Evolutionary conservation across 2,329 filamentous ascomycete genomes (phyloP).

Genomic region (Epichloe gansuensis): DNA sequence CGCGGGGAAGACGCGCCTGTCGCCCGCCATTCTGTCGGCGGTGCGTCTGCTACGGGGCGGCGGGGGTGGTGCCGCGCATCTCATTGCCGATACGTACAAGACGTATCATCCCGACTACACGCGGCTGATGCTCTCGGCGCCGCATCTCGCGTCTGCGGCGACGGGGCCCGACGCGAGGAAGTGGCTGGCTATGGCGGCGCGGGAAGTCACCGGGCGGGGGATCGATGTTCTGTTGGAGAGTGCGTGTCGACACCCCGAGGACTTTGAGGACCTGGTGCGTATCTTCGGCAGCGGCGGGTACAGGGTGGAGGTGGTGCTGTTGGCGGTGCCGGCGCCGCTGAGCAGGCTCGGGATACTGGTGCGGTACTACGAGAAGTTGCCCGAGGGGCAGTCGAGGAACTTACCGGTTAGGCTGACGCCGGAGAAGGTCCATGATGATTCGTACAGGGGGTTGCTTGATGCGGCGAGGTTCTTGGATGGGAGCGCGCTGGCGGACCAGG

Average conservation of each 20-base stretch:
- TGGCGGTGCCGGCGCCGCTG: conserved; percentile 29
- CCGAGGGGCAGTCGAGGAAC: conserved; percentile 21
- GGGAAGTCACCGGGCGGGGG: conserved; percentile 17
- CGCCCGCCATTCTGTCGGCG: conserved; percentile 24
- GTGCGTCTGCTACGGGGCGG: conserved; percentile 11
- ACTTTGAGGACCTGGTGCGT: conserved; percentile 25
- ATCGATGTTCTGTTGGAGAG: conserved; percentile 30
- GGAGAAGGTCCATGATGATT: conserved; percentile 31
- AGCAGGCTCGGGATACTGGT: conserved; percentile 30
- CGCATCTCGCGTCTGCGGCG: conserved; percentile 25
- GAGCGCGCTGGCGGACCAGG: conserved; percentile 18
- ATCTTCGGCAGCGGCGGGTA: conserved; percentile 24
- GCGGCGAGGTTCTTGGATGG: conserved; percentile 26
- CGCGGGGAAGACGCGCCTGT: conserved; percentile 33
- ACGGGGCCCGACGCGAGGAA: conserved; percentile 28
- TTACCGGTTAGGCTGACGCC: conserved; percentile 31
- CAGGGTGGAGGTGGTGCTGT: conserved; percentile 25
- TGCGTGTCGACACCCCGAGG: conserved; percentile 30
- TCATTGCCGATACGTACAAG: conserved; percentile 38
- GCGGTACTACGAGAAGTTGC: conserved; percentile 23
- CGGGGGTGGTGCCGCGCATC: conserved; percentile 19
- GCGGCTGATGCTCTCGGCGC: conserved; percentile 16
- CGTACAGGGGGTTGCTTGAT: conserved; percentile 26
- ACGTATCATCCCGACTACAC: conserved; percentile 31
- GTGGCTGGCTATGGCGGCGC: conserved; percentile 30